Conservation (phyloP, 2,329 filamentous ascomycete genomes). For the Achaetomium macrosporum region DNA sequence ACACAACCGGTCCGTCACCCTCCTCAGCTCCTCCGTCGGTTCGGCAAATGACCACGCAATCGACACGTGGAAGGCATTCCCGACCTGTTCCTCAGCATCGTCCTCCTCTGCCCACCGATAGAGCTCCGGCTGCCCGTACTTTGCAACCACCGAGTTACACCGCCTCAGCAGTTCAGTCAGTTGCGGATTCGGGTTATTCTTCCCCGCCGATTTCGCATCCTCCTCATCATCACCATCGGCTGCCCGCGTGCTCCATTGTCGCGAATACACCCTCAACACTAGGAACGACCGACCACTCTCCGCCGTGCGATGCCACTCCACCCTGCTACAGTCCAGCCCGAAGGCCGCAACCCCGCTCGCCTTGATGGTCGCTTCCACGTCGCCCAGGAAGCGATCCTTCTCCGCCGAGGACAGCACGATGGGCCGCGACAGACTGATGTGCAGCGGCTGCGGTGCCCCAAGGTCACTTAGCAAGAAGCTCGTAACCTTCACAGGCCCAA, state of each 20-base stretch:
- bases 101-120: conserved; percentile 44
- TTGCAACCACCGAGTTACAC: conserved; percentile 58
- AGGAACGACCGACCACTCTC: conserved; percentile 74
- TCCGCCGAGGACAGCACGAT: conserved; percentile 67
- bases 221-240: background rate
- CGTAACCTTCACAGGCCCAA: conserved; percentile 42
- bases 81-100: conserved; percentile 15
- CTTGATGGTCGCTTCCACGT: conserved; percentile 41
- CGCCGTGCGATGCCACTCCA: conserved; percentile 48
- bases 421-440: conserved; percentile 84
- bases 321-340: conserved; percentile 22
- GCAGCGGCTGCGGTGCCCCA: conserved; percentile 70
- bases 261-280: conserved; percentile 56
- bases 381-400: conserved; percentile 61
- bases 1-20: conserved; percentile 33
- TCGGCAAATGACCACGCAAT: conserved; percentile 72
- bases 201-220: background rate
- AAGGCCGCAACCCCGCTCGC: conserved; percentile 30
- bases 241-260: conserved; percentile 5
- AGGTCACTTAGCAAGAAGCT: conserved; percentile 73
- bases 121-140: conserved; percentile 62
- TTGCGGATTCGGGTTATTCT: conserved; percentile 37
- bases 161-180: conserved; percentile 57
- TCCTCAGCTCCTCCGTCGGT: conserved; percentile 40
- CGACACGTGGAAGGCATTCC: conserved; percentile 73